Evolutionary conservation across 2,329 filamentous ascomycete species (phyloP), one percentile per base, ranked within the genome.

Genomic region (Huntiella savannae): DNA sequence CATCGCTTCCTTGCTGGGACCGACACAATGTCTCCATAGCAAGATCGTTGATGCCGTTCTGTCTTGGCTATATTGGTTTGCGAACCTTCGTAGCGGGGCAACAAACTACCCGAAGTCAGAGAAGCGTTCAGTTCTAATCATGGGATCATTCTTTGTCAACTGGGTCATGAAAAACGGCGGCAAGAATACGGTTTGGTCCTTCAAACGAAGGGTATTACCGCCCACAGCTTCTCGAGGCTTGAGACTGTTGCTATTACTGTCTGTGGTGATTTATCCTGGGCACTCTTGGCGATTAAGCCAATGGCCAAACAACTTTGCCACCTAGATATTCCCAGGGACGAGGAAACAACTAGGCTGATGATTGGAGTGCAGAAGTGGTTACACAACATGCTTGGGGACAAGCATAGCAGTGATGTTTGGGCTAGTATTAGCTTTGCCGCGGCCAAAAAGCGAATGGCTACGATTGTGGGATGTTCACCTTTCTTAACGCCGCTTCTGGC

Each of bases 381-480:
- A 4, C 57, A 65, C 51, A 62, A 67, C 33, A 67, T 79, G 44
- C 62, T 85, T 4, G 66, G 64, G n/a, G 61, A 69, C 3, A 59
- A 61, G 4, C 84, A 70, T 54, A 56, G 66, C 2, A 62, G 63
- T 10, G 60, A 62, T 2, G 76, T 82, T 34, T 87, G 82, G 82
- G 63, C 58, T 15, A 62, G 66, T 1, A 61, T 70, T 5, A 57
- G 60, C n/a, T 64, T 69, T 39, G 58, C 60, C 12, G 72, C 71
- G 33, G 68, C 73, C 54, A 52, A 2, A 82, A 87, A 58, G 65
- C 62, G 19, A 87, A 87, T 55, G 69, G 69, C 1, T 75, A 71
- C 55, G 82, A 87, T 57, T 87, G 82, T 53, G 82, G 82, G n/a
- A 73, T 85, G 3, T 83, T 84, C 56, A 73, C 78, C 11, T 75